A percentile compares a stretch with the other conserved stretches of the same genome.
Evolutionary conservation across 805 yeast species (phyloP).

Genomic region (Lipomyces sp.): DNA sequence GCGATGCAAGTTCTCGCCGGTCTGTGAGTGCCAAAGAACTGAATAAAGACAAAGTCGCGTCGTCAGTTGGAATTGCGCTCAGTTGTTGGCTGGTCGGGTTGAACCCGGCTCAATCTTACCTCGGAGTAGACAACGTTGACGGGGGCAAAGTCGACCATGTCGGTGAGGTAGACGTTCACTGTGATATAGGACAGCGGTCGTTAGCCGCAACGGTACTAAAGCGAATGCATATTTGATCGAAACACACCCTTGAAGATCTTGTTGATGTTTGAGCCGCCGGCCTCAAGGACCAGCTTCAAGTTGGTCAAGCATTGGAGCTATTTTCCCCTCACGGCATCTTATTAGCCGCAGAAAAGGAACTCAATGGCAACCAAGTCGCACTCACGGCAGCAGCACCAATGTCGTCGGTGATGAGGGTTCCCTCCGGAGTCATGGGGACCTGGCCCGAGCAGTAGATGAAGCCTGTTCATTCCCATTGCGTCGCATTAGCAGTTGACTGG

Average conservation of each 20-base stretch:
- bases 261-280: constrained; percentile 78
- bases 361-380: background rate
- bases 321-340: background rate
- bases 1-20: constrained; percentile 99
- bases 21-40: constrained; percentile 70
- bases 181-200: constrained; percentile 1
- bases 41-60: constrained; percentile 28
- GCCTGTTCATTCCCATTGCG: constrained; percentile 45
- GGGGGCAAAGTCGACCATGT: constrained; percentile 78
- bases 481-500: too few relatives aligned
- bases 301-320: constrained; percentile 43
- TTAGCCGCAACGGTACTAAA: background rate
- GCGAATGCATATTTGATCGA: constrained; percentile 36
- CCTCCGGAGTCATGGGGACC: constrained; percentile 77
- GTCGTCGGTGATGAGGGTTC: constrained; percentile 71
- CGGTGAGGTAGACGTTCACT: constrained; percentile 85
- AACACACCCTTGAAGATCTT: constrained; percentile 62
- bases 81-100: too few relatives aligned
- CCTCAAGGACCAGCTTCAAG: constrained; percentile 64
- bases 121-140: constrained; percentile 79
- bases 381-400: constrained; percentile 48
- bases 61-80: too few relatives aligned
- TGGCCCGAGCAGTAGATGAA: constrained; percentile 92
- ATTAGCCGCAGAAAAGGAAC: background rate
- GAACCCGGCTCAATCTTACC: too few relatives aligned